Evolutionary conservation across 2,329 filamentous ascomycete species (phyloP).

Genomic region (Xylaria sp.): DNA sequence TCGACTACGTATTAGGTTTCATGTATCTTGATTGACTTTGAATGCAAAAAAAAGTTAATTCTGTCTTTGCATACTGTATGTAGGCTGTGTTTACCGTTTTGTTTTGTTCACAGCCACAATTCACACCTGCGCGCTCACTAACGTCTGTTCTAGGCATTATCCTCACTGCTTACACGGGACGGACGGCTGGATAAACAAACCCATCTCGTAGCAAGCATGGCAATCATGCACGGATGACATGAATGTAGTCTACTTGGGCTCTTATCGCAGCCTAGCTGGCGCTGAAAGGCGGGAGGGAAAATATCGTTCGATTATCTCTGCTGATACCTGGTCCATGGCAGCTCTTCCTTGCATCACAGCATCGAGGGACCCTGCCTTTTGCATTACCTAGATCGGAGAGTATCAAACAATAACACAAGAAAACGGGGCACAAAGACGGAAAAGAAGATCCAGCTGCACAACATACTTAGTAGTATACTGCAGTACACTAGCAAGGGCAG

Average conservation of each 20-base stretch:
- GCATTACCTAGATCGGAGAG: not conserved
- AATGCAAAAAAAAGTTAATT: not conserved
- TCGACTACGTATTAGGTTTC: not conserved
- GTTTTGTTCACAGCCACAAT: not conserved
- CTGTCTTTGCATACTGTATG: not conserved
- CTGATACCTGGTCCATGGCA: constrained; percentile 8
- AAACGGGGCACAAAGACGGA: not conserved
- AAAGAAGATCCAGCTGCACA: constrained; percentile 2
- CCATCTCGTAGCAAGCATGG: constrained; percentile 3
- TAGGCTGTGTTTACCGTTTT: constrained; percentile 4
- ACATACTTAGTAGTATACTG: constrained; percentile 1
- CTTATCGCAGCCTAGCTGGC: constrained; percentile 7
- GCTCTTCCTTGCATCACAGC: constrained; percentile 16
- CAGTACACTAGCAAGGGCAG: not conserved
- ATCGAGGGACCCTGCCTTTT: constrained; percentile 2
- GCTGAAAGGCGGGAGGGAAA: not conserved
- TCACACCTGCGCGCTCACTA: not conserved
- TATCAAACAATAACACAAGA: not conserved
- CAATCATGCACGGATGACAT: constrained; percentile 30
- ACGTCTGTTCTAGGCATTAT: not conserved
- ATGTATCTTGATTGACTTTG: not conserved
- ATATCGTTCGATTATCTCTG: constrained; percentile 27
- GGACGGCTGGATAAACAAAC: not conserved
- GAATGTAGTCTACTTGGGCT: constrained; percentile 25
- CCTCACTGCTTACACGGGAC: not conserved